These are phyloP conservation scores for Xylariaceae sp. DNA, from an alignment of 2,329 filamentous ascomycete species.

Conservation along the genomic window DNA sequence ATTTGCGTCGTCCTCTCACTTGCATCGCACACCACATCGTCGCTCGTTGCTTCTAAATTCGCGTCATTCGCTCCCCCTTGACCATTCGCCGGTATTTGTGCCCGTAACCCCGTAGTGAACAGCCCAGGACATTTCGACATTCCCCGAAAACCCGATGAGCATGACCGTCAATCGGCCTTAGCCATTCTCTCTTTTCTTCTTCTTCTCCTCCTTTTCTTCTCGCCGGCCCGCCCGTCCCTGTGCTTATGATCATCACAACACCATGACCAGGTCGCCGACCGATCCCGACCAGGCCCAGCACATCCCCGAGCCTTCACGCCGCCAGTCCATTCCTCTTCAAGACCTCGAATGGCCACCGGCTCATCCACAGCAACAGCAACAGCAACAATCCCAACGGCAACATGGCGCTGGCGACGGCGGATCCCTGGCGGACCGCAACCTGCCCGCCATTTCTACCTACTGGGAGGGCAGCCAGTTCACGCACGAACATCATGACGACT, in stretches of 20 bases:
- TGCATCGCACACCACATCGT: no score
- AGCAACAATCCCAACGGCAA: conserved; percentile 15
- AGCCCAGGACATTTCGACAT: no score
- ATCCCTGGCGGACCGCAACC: conserved; percentile 25
- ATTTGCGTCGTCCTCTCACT: no score
- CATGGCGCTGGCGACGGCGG: conserved; percentile 20
- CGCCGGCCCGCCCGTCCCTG: conserved; percentile 17
- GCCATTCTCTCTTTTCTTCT: background rate
- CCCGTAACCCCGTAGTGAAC: no score
- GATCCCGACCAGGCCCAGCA: conserved; percentile 42
- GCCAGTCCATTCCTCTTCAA: conserved; percentile 69
- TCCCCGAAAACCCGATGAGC: no score
- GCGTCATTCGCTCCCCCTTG: no score
- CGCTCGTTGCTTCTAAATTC: no score
- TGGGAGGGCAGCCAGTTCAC: conserved; percentile 46
- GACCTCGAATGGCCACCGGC: conserved; percentile 43
- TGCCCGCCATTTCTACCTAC: conserved; percentile 46
- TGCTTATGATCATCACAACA: conserved; percentile 39
- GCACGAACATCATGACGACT: conserved; percentile 33
- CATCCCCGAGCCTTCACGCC: conserved; percentile 40
- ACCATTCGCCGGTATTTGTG: no score
- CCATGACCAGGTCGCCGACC: conserved; percentile 30
- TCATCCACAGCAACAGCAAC: conserved; percentile 10
- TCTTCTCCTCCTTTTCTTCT: conserved; percentile 1
- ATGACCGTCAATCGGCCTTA: no score